Conservation (phyloP, 2,329 filamentous ascomycete genomes). For the Sclerotinia trifoliorum region DNA sequence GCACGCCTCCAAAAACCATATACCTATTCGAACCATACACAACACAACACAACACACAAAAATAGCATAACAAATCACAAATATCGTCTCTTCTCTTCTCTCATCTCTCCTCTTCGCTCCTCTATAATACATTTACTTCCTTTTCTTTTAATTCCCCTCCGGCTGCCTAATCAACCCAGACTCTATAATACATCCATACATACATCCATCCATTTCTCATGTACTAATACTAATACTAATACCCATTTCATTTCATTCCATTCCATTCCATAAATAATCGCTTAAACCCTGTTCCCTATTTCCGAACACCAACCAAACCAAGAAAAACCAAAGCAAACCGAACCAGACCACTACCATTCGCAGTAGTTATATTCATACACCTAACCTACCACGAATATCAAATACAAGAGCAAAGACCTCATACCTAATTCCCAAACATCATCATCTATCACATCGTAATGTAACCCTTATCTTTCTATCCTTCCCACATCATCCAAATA, state of each 20-base stretch:
- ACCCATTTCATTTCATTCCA: not conserved
- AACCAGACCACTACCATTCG: not conserved
- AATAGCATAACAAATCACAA: not conserved
- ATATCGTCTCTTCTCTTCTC: no score
- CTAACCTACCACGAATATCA: not conserved
- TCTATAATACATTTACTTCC: not conserved
- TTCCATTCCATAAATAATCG: not conserved
- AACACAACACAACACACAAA: not conserved
- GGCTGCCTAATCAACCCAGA: not conserved
- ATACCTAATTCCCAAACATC: not conserved
- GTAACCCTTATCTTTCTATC: constrained; percentile 6
- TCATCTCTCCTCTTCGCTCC: no score
- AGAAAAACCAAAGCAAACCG: no score
- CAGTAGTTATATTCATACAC: not conserved
- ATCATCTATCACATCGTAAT: constrained; percentile 13
- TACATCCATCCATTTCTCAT: not conserved
- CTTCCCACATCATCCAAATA: not conserved
- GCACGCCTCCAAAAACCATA: not conserved
- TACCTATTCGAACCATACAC: not conserved
- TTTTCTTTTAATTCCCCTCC: not conserved
- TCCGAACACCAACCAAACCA: not conserved
- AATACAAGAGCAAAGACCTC: constrained; percentile 1
- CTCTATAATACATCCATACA: constrained; percentile 6
- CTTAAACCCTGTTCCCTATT: not conserved
- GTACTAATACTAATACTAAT: no score